Percentiles rank a stretch among this genome's conserved stretches.
phyloP scores from a whole-genome alignment of 495 filamentous ascomycete genomes.

The Lasiosphaeris hirsuta region DNA sequence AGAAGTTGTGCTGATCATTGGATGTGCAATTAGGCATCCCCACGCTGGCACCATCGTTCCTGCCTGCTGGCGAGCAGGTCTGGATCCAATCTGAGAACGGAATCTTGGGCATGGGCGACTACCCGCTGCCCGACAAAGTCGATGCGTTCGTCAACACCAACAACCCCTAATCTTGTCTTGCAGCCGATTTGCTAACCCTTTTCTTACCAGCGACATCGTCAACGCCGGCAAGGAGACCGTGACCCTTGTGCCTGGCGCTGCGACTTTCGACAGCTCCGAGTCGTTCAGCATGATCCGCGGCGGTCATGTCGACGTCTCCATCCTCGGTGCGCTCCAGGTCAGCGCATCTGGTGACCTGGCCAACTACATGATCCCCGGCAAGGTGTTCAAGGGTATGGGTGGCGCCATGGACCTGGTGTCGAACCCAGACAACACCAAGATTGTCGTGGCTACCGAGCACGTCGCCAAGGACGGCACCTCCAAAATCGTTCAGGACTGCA shows the following conservation, averaged over 20 bases:
- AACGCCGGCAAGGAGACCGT: slow-evolving; percentile 63
- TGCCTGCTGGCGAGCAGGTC: slow-evolving; percentile 47
- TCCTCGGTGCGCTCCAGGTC: slow-evolving; percentile 60
- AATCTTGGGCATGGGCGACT: slow-evolving; percentile 60
- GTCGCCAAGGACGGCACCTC: slow-evolving; percentile 57
- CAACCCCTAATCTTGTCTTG: not conserved
- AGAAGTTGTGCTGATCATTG: slow-evolving; percentile 7
- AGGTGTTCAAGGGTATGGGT: slow-evolving; percentile 62
- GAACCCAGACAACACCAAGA: slow-evolving; percentile 58
- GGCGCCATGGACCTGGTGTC: slow-evolving; percentile 62
- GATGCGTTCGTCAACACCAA: slow-evolving; percentile 39
- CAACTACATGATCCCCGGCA: slow-evolving; percentile 64
- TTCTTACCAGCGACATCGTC: slow-evolving; percentile 44
- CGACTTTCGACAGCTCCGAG: slow-evolving; percentile 56
- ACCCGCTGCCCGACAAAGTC: slow-evolving; percentile 50
- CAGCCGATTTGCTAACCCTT: not conserved
- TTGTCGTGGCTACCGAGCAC: slow-evolving; percentile 61
- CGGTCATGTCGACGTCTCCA: slow-evolving; percentile 58
- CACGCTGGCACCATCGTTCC: slow-evolving; percentile 56
- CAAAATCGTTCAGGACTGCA: slow-evolving; percentile 57
- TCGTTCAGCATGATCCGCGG: slow-evolving; percentile 62
- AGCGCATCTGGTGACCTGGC: slow-evolving; percentile 56
- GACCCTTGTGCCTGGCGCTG: slow-evolving; percentile 53
- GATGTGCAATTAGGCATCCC: slow-evolving; percentile 46
- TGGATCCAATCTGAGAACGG: slow-evolving; percentile 63